Base-by-base conservation (phyloP, 306 rosid species). In the Malus sieversii region DNA sequence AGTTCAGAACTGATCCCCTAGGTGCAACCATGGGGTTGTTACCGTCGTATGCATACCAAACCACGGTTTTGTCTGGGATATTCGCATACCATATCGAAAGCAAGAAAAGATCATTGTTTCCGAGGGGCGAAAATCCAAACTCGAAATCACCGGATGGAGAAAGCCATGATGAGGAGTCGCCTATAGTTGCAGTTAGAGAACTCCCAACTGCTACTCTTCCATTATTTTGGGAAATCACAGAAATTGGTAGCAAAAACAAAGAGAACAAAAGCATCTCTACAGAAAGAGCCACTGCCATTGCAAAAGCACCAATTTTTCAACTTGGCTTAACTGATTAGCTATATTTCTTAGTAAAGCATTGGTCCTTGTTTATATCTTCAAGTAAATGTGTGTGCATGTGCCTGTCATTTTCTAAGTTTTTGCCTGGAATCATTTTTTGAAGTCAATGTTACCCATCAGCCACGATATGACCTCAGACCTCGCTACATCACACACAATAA, bases 81-180 rank as follows among this genome's bases (percentile, higher is more conserved):
- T 72, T 85, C 74, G 72, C 29, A 61, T 76, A 90, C 96, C 96
- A 88, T 14, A 82, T 75, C 6, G 88, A 81, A 30, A 88, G 83
- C 79, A 83, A 51, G 76, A 72, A 90, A 13, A 59, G 27, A 38
- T 18, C 52, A 1, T 70, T 74, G 25, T 13, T 66, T 3, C 52
- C 73, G 2, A 84, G 70, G 29, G 29, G 29, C 29, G 29, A 27
- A 27, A 27, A 27, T 27, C 29, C 29, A 27, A 27, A 27, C 29
- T 2, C 29, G 29, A 27, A 27, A 27, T 27, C 35, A 45, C 58
- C 72, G 23, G 71, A 67, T 10, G 55, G 70, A 16, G 83, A 71
- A 22, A 84, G n/a, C 92, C 89, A 90, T 42, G 42, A 38, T 42
- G 42, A 38, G 29, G 23, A 75, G 78, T 63, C 79, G 55, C 68